Evolutionary conservation across 1,139 yeast species (phyloP), one percentile per base, ranked within the genome.

Genomic region (Lodderomyces elongisporus): DNA sequence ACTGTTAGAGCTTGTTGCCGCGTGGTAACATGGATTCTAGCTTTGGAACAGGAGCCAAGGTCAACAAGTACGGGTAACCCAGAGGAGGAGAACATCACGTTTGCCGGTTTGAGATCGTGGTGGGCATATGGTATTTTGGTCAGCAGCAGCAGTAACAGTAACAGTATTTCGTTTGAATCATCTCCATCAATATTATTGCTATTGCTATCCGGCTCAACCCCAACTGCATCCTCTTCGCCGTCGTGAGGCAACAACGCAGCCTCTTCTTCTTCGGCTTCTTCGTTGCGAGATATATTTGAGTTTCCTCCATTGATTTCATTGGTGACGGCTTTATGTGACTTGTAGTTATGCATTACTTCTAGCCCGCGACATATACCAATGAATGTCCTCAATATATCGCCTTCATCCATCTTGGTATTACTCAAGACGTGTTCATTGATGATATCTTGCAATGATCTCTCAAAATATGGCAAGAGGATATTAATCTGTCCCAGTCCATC

Each of bases 51-150:
- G 9, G 93, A 81, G 3, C 96, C 96, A 37, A 89, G 62, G 49
- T 89, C 96, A 48, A 85, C 82, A 34, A 89, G 63, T 2, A 88
- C 88, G 0, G 95, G 94, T 6, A 74, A 55, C 1, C 87, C 87
- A 39, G 78, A 80, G 17, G 78, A 74, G 1, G 84, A 72, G 7
- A 88, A 60, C 91, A 88, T 82, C 15, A 88, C 76, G 51, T 87
- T 88, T 1, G 91, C 94, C 0, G 96, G 96, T 48, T 87, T 88
- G 36, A 89, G 60, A 52, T 88, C 96, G 40, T 88, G 64, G 54
- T 88, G 96, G 0, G 95, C 94, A 54, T 73, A 87, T 1, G 94
- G 85, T 2, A 72, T 66, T 18, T 7, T 18, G n/a, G n/a, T n/a
- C n/a, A n/a, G n/a, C n/a, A n/a, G n/a, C n/a, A n/a, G n/a, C n/a